Conservation (phyloP, 345 rosid genomes). For the Ceriops zippeliana region DNA sequence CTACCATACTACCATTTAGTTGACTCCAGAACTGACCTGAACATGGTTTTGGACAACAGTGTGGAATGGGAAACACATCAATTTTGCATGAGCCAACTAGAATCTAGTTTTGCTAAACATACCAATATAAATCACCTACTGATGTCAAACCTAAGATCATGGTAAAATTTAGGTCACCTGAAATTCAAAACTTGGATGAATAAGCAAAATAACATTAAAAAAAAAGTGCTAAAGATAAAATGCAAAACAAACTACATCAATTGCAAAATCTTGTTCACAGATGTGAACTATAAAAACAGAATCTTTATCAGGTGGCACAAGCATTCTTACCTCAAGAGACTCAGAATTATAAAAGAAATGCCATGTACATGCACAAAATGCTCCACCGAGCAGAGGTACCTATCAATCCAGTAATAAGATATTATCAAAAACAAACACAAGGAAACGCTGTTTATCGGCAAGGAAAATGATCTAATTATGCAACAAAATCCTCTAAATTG, state of each 20-base stretch:
- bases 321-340: conserved; percentile 71
- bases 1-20: neutral
- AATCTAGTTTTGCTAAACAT: neutral
- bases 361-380: conserved; percentile 95
- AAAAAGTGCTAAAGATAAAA: too few species aligned
- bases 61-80: neutral
- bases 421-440: too few species aligned
- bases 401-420: conserved; percentile 15
- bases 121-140: neutral
- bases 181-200: too few species aligned
- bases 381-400: conserved; percentile 98
- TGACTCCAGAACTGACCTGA: neutral
- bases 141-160: too few species aligned
- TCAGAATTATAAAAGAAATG: conserved; percentile 94
- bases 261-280: too few species aligned
- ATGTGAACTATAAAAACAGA: neutral
- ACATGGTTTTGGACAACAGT: neutral
- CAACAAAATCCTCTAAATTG: too few species aligned
- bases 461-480: too few species aligned
- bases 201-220: too few species aligned
- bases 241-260: too few species aligned
- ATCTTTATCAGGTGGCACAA: neutral
- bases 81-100: neutral
- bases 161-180: too few species aligned
- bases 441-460: too few species aligned